Base-by-base conservation (phyloP, 352 stramenopile species). In the Phytopythium kandeliae region DNA sequence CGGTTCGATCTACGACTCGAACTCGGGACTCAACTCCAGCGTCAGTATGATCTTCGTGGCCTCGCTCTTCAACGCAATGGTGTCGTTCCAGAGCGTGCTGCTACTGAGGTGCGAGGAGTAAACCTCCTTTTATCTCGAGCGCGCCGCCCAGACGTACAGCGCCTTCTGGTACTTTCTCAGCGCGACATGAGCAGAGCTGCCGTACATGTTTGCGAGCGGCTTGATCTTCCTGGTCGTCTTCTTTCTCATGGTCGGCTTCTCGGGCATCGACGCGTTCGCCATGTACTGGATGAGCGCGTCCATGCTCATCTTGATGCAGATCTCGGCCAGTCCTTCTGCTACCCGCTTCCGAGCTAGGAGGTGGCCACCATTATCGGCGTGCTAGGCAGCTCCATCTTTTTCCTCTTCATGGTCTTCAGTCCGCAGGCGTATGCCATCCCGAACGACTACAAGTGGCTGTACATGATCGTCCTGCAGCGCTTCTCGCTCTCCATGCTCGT, bases 121-220 rank as follows among this genome's bases (percentile, higher is more conserved):
- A 66, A 42, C 44, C 7, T 41, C 83, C 37, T 97, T 85, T 48
- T 97, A 97, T 69, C 65, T 85, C 8, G 88, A 97, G 61, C 84
- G 88, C 15, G 71, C 79, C 7, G 62, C 79, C 5, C 53, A 85
- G 41, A 96, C 91, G 58, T 97, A 97, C 57, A 71, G 78, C 37
- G 57, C 73, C 13, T 63, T 69, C 15, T 77, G 80, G 48, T 86
- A 96, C 48, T 75, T 40, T 16, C 21, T 58, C 21, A 45, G 44
- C 4, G 71, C 82, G 17, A 81, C 65, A 15, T 30, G 95, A 21
- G 63, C 69, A 9, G 88, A 97, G 67, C 62, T 73, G 35, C 64
- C 64, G 35, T 73, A 67, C 41, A 42, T 59, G 3, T 62, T 71
- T 54, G 41, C 50, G 15, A 52, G 45, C 22, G 40, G 34, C 21